phyloP scores from a whole-genome alignment of 192 early-diverging fungal genomes.

The Jimgerdemannia flammicorona region DNA sequence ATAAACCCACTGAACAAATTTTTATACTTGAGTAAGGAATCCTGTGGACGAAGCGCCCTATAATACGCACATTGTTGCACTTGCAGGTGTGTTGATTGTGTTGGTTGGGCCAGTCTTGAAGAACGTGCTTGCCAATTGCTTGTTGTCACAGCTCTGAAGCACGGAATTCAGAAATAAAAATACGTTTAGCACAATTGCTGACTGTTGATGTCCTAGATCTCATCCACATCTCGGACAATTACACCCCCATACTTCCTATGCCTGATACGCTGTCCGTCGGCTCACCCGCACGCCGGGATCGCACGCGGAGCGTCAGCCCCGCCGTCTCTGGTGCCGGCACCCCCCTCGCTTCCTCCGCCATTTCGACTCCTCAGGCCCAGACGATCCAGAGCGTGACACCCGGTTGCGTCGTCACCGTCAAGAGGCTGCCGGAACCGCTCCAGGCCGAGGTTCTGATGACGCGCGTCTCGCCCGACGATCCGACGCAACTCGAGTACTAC shows the following conservation, averaged over 20 bases:
- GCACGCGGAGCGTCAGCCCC: neutral
- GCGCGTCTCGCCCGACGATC: slow-evolving; percentile 45
- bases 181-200: no score
- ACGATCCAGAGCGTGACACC: neutral
- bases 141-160: no score
- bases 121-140: no score
- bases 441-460: slow-evolving; percentile 86
- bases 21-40: no score
- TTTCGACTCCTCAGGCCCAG: neutral
- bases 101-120: no score
- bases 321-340: neutral
- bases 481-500: slow-evolving; percentile 73
- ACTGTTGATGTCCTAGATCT: no score
- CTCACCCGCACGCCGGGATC: neutral
- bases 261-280: neutral
- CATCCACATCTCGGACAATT: no score
- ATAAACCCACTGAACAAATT: no score
- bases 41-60: no score
- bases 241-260: neutral
- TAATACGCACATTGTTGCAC: no score
- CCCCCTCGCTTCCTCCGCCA: neutral
- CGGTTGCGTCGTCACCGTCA: neutral
- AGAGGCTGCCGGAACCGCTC: slow-evolving; percentile 53
- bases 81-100: no score
- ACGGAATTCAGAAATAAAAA: no score